Conservation (phyloP, 441 rosid species). For the Populus trichocarpa region DNA sequence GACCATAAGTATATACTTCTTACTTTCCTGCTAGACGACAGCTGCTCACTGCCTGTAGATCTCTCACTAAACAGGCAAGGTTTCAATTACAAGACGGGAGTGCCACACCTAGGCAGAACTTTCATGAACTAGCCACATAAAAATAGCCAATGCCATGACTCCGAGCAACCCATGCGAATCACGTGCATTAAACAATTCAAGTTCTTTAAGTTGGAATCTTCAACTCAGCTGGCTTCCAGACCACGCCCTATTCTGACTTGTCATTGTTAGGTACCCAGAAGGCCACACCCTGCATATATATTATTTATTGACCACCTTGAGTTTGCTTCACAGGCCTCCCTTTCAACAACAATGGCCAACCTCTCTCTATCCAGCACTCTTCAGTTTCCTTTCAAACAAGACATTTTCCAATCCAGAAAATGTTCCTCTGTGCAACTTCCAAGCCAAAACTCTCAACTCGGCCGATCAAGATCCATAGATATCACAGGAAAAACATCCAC, state of each 20-base stretch:
- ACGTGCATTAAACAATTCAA: too few relatives aligned
- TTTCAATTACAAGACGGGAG: neutral
- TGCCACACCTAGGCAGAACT: too few relatives aligned
- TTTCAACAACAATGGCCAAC: constrained; percentile 29
- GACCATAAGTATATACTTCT: neutral
- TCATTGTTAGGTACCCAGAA: too few relatives aligned
- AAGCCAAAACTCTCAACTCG: neutral
- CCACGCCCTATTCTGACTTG: neutral
- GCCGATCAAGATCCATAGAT: neutral
- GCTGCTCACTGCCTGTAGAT: neutral
- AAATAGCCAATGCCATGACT: neutral
- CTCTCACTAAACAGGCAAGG: neutral
- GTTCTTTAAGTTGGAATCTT: neutral
- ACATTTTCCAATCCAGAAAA: constrained; percentile 1
- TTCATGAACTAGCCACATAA: neutral
- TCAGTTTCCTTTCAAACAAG: constrained; percentile 19
- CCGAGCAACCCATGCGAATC: neutral
- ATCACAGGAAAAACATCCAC: constrained; percentile 5
- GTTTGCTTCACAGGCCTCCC: neutral
- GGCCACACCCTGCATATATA: neutral
- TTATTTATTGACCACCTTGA: neutral
- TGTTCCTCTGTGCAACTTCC: constrained; percentile 8
- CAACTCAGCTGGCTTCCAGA: neutral
- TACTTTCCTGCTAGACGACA: neutral
- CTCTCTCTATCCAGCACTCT: constrained; percentile 26